phyloP scores from a whole-genome alignment of 2,329 filamentous ascomycete species.

The Aspergillus sp. region DNA sequence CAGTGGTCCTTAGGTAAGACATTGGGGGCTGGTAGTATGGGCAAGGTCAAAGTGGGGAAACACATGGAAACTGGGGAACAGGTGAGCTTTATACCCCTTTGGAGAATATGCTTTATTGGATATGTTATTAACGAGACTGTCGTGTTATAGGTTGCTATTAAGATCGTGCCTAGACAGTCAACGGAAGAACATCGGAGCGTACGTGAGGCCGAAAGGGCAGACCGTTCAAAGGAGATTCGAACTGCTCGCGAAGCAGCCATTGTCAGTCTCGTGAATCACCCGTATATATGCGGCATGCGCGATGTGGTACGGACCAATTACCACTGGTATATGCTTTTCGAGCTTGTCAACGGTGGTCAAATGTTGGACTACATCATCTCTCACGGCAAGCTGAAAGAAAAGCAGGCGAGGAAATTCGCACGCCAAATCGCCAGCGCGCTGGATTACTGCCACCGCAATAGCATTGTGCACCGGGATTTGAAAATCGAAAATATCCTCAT shows the following conservation, averaged over 20 bases:
- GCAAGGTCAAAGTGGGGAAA: constrained; percentile 93
- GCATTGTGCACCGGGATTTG: constrained; percentile 93
- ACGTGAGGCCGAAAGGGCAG: constrained; percentile 81
- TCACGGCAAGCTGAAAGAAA: constrained; percentile 95
- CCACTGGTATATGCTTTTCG: constrained; percentile 99
- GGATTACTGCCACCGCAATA: constrained; percentile 97
- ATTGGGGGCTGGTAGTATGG: constrained; percentile 97
- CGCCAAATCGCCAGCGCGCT: constrained; percentile 94
- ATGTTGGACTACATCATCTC: constrained; percentile 99
- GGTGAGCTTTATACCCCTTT: constrained; percentile 53
- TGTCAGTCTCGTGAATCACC: constrained; percentile 88
- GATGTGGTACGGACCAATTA: constrained; percentile 95
- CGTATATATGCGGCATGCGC: constrained; percentile 92
- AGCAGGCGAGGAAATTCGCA: constrained; percentile 95
- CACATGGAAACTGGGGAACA: constrained; percentile 89
- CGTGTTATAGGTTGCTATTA: constrained; percentile 75
- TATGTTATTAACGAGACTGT: not conserved
- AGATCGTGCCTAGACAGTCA: constrained; percentile 90
- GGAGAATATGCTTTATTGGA: not conserved
- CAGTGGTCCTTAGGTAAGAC: constrained; percentile 97
- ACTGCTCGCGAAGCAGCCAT: constrained; percentile 95
- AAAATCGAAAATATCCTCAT: constrained; percentile 99
- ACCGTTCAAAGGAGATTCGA: constrained; percentile 93
- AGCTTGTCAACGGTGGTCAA: constrained; percentile 97
- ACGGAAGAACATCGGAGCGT: constrained; percentile 75